Base-by-base conservation (phyloP, 2,329 filamentous ascomycete species). In the Ascosphaera acerosa region DNA sequence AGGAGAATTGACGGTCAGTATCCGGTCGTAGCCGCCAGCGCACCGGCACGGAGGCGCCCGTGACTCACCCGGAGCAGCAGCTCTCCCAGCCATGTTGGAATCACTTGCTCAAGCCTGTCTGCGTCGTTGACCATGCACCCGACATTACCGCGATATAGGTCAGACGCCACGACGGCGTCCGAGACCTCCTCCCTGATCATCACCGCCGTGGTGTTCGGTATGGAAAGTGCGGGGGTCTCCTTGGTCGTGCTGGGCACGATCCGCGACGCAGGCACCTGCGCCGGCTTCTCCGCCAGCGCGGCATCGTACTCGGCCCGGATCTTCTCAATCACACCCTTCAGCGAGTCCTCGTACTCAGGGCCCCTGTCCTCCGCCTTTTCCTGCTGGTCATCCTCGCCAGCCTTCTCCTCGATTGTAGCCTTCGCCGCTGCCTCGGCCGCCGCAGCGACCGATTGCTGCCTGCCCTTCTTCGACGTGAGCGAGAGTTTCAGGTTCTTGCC, bases 51-150 rank as follows among this genome's bases (percentile, higher is more conserved):
- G n/a, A n/a, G n/a, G n/a, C n/a, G n/a, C n/a, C n/a, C n/a, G n/a
- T 18, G 14, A 40, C 55, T 41, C 54, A 73, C 70, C 43, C 62
- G 60, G 29, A 97, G 57, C 10, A 97, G 58, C 20, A 91, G 65
- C 38, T 94, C 82, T 10, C 76, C 82, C 4, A 97, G 61, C 87
- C 87, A 97, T 59, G 76, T 74, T 2, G 87, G 84, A 4, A 75
- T 81, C 25, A 73, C 67, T 44, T 78, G 75, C 53, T 94, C 82
- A 32, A 97, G 73, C 14, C 73, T 55, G 49, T 90, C 78, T 14
- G 72, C 73, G 42, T 90, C 77, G 29, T 66, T 59, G 2, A 75
- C 76, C 3, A 89, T 62, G 5, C 67, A 70, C 34, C 68, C 75
- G 2, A 94, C 77, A 3, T 75, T 90, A 17, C 87, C 84, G 43